phyloP scores from a whole-genome alignment of 257 asterid species.

The Orobanche coerulescens region DNA sequence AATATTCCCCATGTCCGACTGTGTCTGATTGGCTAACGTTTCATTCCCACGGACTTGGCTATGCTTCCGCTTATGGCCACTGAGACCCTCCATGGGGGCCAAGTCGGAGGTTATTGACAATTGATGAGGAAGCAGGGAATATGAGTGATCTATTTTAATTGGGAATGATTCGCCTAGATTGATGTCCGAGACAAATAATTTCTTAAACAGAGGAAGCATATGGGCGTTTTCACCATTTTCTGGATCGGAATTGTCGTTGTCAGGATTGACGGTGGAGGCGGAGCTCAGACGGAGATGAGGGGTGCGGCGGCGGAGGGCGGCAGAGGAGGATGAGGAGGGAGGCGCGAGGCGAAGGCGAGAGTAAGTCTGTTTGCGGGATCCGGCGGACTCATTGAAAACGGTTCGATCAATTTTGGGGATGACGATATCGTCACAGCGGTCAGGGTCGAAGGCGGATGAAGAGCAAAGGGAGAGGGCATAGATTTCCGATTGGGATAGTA shows the following conservation, averaged over 20 bases:
- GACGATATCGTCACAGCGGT: constrained; percentile 54
- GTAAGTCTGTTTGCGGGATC: constrained; percentile 79
- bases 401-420: constrained; percentile 73
- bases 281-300: constrained; percentile 52
- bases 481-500: constrained; percentile 70
- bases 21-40: neutral
- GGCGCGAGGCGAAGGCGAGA: constrained; percentile 84
- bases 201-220: constrained; percentile 47
- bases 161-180: constrained; percentile 35
- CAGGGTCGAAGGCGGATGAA: constrained; percentile 41
- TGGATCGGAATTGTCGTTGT: constrained; percentile 32
- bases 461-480: constrained; percentile 61
- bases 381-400: constrained; percentile 87
- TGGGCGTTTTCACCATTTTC: constrained; percentile 39
- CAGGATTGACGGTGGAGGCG: constrained; percentile 1
- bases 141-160: constrained; percentile 40
- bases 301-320: constrained; percentile 55
- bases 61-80: constrained; percentile 47
- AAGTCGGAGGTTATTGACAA: constrained; percentile 4
- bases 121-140: constrained; percentile 18
- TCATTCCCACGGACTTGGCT: constrained; percentile 41
- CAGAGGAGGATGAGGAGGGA: constrained; percentile 32
- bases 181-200: constrained; percentile 38
- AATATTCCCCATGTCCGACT: constrained; percentile 16
- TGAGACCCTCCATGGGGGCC: constrained; percentile 21